Conservation (phyloP, 2,329 filamentous ascomycete genomes). For the Penicillium decumbens region DNA sequence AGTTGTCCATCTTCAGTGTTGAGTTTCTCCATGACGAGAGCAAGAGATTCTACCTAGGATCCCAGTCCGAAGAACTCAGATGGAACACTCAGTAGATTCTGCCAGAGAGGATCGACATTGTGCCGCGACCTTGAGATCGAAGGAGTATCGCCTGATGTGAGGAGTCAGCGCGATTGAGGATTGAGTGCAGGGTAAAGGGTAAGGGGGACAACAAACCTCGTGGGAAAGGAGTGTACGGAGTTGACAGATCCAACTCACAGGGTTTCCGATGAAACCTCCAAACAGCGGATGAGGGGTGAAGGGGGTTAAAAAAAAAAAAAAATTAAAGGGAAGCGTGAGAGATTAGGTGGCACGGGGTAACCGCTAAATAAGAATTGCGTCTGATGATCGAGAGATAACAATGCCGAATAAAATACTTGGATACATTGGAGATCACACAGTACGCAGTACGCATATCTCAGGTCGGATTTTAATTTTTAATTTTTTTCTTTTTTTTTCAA, state of each 20-base stretch:
- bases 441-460: neutral
- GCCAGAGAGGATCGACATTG: conserved; percentile 33
- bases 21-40: conserved; percentile 45
- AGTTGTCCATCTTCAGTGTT: conserved; percentile 49
- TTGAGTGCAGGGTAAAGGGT: neutral
- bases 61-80: conserved; percentile 33
- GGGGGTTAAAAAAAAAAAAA: neutral
- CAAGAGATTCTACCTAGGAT: conserved; percentile 27
- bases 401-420: neutral
- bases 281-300: neutral
- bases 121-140: conserved; percentile 22
- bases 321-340: conserved; percentile 11
- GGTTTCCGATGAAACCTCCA: neutral
- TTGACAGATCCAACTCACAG: conserved; percentile 7
- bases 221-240: conserved; percentile 12
- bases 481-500: conserved; percentile 1
- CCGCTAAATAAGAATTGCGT: conserved; percentile 23
- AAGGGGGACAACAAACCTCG: neutral
- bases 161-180: conserved; percentile 12
- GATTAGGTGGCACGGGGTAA: conserved; percentile 22
- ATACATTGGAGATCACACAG: neutral
- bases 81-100: conserved; percentile 34
- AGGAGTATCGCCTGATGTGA: conserved; percentile 16
- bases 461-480: neutral
- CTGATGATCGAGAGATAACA: conserved; percentile 2